Evolutionary conservation across 768 basidiomycete species (phyloP).

Genomic region (Mycena filopes): DNA sequence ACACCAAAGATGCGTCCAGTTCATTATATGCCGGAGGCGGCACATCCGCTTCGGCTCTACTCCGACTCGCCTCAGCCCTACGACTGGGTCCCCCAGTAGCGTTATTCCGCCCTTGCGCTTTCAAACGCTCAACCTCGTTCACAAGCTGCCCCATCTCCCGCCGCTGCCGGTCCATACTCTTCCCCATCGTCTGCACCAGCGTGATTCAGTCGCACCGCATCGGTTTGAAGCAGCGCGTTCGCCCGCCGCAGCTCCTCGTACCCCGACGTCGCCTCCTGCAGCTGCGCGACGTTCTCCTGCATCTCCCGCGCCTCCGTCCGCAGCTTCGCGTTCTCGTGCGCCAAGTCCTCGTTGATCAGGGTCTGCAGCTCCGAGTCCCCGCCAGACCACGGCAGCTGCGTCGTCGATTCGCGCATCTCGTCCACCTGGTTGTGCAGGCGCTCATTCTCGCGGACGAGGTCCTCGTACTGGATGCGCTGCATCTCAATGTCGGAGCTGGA

Average conservation of each 20-base stretch:
- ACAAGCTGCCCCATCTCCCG: too few species aligned
- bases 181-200: too few species aligned
- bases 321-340: conserved; percentile 27
- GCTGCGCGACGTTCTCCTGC: conserved; percentile 25
- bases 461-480: conserved; percentile 31
- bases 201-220: too few species aligned
- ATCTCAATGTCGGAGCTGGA: conserved; percentile 28
- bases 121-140: too few species aligned
- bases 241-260: conserved; percentile 22
- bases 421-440: conserved; percentile 19
- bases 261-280: conserved; percentile 22
- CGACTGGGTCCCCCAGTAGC: too few species aligned
- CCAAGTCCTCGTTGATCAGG: conserved; percentile 32
- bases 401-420: conserved; percentile 35
- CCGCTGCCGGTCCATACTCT: too few species aligned
- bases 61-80: too few species aligned
- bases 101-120: too few species aligned
- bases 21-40: too few species aligned
- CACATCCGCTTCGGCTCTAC: too few species aligned
- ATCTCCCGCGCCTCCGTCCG: conserved; percentile 25
- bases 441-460: conserved; percentile 29
- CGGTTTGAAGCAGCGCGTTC: conserved; percentile 16
- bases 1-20: too few species aligned
- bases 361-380: conserved; percentile 33
- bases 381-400: conserved; percentile 33